phyloP scores from a whole-genome alignment of 768 basidiomycete genomes.

The Termitomyces sp. region DNA sequence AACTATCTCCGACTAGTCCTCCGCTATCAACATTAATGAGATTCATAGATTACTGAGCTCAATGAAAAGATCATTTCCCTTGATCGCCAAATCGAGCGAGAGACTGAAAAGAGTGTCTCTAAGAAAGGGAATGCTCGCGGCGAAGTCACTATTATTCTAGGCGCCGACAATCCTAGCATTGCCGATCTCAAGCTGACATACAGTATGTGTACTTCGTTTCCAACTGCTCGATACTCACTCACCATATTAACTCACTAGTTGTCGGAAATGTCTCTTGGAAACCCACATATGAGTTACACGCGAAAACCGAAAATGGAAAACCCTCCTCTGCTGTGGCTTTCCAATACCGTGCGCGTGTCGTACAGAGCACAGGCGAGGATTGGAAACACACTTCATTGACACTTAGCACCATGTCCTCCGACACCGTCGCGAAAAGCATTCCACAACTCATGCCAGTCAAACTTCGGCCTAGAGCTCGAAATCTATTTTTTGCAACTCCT shows the following conservation, averaged over 20 bases:
- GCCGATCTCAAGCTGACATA: conserved; percentile 51
- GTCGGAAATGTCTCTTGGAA: conserved; percentile 49
- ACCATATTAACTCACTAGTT: conserved; percentile 27
- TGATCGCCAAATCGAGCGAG: conserved; percentile 34
- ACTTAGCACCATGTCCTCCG: conserved; percentile 46
- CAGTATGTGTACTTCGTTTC: conserved; percentile 29
- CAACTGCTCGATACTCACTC: neutral
- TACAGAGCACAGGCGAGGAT: conserved; percentile 57
- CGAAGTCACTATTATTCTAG: conserved; percentile 40
- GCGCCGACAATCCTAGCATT: conserved; percentile 29
- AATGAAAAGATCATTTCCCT: conserved; percentile 39
- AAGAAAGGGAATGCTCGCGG: conserved; percentile 33
- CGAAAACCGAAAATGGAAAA: conserved; percentile 41
- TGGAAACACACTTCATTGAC: conserved; percentile 50
- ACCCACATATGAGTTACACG: conserved; percentile 58
- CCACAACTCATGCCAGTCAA: conserved; percentile 30
- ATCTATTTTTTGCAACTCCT: neutral
- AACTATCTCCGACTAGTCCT: conserved; percentile 5
- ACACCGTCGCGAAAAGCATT: conserved; percentile 29
- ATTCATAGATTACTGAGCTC: conserved; percentile 26
- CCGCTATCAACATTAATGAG: neutral
- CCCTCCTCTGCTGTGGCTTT: conserved; percentile 42
- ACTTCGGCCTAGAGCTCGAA: conserved; percentile 15
- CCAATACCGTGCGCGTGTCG: conserved; percentile 52
- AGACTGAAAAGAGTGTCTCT: conserved; percentile 25